Percentiles rank a stretch among this genome's conserved stretches.
These are phyloP conservation scores for Globisporangium orthogonon DNA, from an alignment of 352 stramenopile genomes.

Conservation along the genomic window DNA sequence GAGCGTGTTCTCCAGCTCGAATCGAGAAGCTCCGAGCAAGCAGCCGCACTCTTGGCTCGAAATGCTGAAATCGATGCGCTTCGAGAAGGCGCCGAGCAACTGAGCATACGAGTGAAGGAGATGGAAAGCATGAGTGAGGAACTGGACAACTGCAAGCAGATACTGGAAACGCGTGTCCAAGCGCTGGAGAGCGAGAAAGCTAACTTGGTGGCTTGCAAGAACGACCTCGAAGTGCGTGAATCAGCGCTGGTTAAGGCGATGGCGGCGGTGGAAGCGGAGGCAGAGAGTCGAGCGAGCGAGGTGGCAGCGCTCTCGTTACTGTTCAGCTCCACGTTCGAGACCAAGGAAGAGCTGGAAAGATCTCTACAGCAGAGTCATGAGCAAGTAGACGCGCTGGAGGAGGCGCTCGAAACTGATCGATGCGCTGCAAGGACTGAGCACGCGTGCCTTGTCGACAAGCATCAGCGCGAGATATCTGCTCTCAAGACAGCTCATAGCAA, in stretches of 20 bases:
- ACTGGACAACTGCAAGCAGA: background rate
- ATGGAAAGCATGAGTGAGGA: background rate
- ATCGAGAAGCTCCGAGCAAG: background rate
- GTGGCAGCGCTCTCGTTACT: constrained; percentile 3
- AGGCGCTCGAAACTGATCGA: background rate
- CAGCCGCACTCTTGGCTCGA: background rate
- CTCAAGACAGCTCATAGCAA: constrained; percentile 15
- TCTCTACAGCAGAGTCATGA: constrained; percentile 12
- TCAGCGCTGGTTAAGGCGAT: background rate
- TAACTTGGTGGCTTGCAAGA: background rate
- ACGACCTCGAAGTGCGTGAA: background rate
- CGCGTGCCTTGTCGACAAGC: constrained; percentile 2
- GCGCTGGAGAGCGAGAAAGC: background rate
- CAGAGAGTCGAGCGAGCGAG: background rate
- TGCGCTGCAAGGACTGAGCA: background rate
- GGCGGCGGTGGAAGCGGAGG: background rate
- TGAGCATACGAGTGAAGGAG: background rate
- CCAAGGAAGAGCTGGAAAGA: constrained; percentile 1
- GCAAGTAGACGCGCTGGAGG: constrained; percentile 5
- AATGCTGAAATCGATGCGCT: background rate
- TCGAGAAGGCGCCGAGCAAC: background rate
- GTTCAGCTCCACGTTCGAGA: constrained; percentile 5
- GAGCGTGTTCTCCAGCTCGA: background rate
- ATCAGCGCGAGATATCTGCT: constrained; percentile 5
- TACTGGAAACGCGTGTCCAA: background rate